These are phyloP conservation scores for Colletotrichum chlorophyti DNA, from an alignment of 2,329 filamentous ascomycete genomes.

Conservation along the genomic window DNA sequence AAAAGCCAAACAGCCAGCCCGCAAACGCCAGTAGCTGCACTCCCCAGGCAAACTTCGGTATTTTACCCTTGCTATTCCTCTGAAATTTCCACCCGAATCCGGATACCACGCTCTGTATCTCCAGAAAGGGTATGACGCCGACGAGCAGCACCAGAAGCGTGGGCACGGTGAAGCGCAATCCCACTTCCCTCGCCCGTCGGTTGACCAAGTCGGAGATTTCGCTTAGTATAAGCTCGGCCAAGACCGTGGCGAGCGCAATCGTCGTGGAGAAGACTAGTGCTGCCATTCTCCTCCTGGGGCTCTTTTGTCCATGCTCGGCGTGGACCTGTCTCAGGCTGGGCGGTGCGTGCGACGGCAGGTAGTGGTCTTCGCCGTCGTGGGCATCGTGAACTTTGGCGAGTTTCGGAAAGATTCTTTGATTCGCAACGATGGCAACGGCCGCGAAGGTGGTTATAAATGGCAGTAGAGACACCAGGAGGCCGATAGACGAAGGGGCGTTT, in stretches of 20 bases:
- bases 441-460: slow-evolving; percentile 78
- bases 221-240: slow-evolving; percentile 82
- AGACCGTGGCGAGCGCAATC: slow-evolving; percentile 76
- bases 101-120: slow-evolving; percentile 71
- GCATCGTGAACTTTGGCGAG: slow-evolving; percentile 63
- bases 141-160: slow-evolving; percentile 76
- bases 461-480: slow-evolving; percentile 64
- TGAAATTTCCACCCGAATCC: slow-evolving; percentile 68
- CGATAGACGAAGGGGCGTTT: slow-evolving; percentile 44
- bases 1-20: slow-evolving; percentile 77
- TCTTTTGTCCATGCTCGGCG: slow-evolving; percentile 63
- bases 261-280: slow-evolving; percentile 77
- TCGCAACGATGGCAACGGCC: slow-evolving; percentile 66
- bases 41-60: slow-evolving; percentile 68
- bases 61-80: slow-evolving; percentile 59
- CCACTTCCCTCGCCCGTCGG: slow-evolving; percentile 69
- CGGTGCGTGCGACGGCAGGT: slow-evolving; percentile 68
- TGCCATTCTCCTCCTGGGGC: slow-evolving; percentile 56
- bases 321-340: slow-evolving; percentile 63
- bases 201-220: slow-evolving; percentile 82
- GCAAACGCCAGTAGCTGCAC: slow-evolving; percentile 68
- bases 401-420: slow-evolving; percentile 75
- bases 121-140: slow-evolving; percentile 78
- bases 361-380: slow-evolving; percentile 65
- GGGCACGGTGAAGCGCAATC: slow-evolving; percentile 73